phyloP scores from a whole-genome alignment of 169 alveolate species.

The Theileria orientalis region DNA sequence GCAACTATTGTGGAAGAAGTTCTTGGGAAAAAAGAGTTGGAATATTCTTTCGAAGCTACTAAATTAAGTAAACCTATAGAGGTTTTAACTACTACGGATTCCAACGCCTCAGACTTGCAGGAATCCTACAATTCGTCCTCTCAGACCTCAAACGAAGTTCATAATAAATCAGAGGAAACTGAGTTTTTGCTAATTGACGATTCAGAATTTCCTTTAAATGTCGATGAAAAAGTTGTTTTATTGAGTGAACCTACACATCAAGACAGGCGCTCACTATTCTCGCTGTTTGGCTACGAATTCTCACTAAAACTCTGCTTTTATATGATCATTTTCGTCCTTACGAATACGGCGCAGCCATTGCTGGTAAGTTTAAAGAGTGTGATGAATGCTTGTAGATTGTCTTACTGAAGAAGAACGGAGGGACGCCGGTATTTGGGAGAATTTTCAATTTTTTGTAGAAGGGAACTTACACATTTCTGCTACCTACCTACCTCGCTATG shows the following conservation, averaged over 20 bases:
- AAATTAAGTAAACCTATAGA: background rate
- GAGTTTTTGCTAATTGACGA: background rate
- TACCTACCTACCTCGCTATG: slow-evolving; percentile 66
- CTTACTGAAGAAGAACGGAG: slow-evolving; percentile 54
- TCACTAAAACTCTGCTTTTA: slow-evolving; percentile 3
- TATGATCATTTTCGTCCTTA: slow-evolving; percentile 50
- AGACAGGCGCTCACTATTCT: background rate
- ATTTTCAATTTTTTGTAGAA: slow-evolving; percentile 3
- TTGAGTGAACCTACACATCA: background rate
- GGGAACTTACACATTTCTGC: slow-evolving; percentile 61
- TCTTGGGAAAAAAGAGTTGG: background rate
- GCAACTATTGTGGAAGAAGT: background rate
- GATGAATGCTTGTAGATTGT: slow-evolving; percentile 10
- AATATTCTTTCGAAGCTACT: background rate
- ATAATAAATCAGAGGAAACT: background rate
- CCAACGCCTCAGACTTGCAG: background rate
- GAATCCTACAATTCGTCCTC: background rate
- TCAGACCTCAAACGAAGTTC: background rate
- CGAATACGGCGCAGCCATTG: slow-evolving; percentile 66
- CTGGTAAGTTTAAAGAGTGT: slow-evolving; percentile 25
- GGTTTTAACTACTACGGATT: slow-evolving; percentile 27
- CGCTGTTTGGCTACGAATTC: slow-evolving; percentile 4
- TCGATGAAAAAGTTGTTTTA: background rate
- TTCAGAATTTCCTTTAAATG: background rate
- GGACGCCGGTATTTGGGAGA: slow-evolving; percentile 42